Base-by-base conservation (phyloP, 352 stramenopile species). In the Phytopythium delawarense region DNA sequence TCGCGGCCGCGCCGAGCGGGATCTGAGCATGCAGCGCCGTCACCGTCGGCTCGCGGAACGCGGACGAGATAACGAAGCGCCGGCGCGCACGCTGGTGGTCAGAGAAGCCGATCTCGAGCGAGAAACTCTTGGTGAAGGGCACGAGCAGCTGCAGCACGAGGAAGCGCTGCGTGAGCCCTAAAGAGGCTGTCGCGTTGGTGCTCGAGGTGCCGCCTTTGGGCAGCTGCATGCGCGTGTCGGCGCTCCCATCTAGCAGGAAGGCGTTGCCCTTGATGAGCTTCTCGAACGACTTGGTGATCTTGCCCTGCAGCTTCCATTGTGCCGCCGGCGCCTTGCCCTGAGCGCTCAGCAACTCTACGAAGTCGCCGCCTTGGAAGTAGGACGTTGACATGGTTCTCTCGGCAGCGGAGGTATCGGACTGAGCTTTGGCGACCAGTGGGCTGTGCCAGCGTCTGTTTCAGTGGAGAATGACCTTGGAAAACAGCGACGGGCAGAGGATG, bases 321-420 rank as follows among this genome's bases (percentile, higher is more conserved):
- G 79, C 70, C 0, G 81, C 77, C 4, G 88, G 85, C 4, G 84
- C 61, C 46, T 90, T 93, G 35, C 87, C 87, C 56, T 94, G 82
- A 25, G 84, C 81, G 57, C 73, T 89, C 62, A 96, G 71, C 13
- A 96, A 67, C 70, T 96, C 88, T 16, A 95, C 79, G 61, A 76
- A 89, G 62, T 91, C 81, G 4, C 86, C 83, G 25, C 86, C 86
- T 71, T 93, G 86, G 45, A 92, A 94, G 64, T 88, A 93, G 49
- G 76, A 57, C 11, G 56, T 57, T 20, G 52, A 18, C 65, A 73
- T 71, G 16, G n/a, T 12, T 4, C 5, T 49, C 21, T 21, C 6
- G 21, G 39, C 2, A 40, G 18, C 6, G 21, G 37, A 13, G 55
- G 25, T 25, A 1, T 13, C 18, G 21, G 25, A 25, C 45, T 40